These are phyloP conservation scores for Pseudogymnoascus sp. DNA, from an alignment of 2,329 filamentous ascomycete genomes.

Conservation along the genomic window DNA sequence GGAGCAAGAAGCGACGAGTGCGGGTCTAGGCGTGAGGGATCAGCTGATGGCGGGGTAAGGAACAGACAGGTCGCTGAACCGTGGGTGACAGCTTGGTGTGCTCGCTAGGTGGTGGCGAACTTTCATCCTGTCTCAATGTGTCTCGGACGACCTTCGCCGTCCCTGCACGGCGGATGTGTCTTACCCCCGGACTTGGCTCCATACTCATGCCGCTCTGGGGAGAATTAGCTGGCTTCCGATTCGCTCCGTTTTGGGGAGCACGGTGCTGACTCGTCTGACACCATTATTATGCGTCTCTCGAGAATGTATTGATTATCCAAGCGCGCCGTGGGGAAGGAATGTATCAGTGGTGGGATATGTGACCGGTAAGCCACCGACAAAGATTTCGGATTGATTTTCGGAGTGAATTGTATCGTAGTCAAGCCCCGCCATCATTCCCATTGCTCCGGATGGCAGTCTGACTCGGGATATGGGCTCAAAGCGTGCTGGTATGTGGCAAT, in stretches of 20 bases:
- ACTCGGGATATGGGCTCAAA: background rate
- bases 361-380: background rate
- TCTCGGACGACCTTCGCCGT: background rate
- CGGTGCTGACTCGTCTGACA: background rate
- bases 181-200: background rate
- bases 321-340: background rate
- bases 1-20: background rate
- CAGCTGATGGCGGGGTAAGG: background rate
- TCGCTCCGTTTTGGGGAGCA: background rate
- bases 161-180: slow-evolving; percentile 4
- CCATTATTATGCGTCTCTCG: background rate
- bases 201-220: background rate
- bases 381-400: background rate
- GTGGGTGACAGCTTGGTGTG: background rate
- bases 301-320: background rate
- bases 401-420: too few species aligned
- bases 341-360: background rate
- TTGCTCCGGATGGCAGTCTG: background rate
- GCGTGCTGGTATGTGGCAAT: background rate
- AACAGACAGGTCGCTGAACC: background rate
- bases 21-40: background rate
- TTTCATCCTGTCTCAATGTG: slow-evolving; percentile 1
- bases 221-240: background rate
- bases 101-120: background rate
- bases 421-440: background rate